Percentiles rank a stretch among this genome's conserved stretches.
Conservation (phyloP, 2,329 filamentous ascomycete species). For the Thielaviopsis populi region DNA sequence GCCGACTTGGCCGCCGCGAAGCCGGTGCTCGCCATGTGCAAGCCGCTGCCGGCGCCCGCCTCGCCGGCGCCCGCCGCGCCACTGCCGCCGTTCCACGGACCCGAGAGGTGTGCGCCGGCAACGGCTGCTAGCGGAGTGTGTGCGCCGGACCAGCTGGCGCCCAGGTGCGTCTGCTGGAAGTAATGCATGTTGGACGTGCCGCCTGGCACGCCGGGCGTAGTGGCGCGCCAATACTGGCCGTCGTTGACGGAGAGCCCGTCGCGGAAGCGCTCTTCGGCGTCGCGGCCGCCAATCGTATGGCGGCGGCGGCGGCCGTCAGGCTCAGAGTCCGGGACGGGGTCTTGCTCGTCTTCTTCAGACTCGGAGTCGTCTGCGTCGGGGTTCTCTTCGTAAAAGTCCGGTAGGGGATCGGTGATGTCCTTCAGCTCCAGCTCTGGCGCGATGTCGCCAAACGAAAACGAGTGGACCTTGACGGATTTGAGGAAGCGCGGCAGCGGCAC, state of each 20-base stretch:
- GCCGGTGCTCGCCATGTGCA: neutral
- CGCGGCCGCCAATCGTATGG: conserved; percentile 17
- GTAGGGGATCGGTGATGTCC: conserved; percentile 87
- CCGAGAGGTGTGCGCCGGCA: conserved; percentile 43
- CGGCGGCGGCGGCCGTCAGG: conserved; percentile 16
- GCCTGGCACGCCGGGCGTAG: conserved; percentile 49
- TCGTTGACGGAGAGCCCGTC: conserved; percentile 13
- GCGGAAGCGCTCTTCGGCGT: conserved; percentile 18
- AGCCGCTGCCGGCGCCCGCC: neutral
- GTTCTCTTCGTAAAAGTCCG: conserved; percentile 88
- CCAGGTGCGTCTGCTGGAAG: conserved; percentile 58
- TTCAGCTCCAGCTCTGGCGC: conserved; percentile 81
- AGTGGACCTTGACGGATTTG: conserved; percentile 84
- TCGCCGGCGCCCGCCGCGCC: neutral
- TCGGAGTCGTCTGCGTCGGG: conserved; percentile 38
- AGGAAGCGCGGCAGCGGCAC: conserved; percentile 89
- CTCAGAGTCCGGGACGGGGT: conserved; percentile 18
- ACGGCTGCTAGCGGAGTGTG: conserved; percentile 69
- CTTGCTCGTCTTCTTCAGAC: conserved; percentile 26
- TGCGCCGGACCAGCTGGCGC: conserved; percentile 54
- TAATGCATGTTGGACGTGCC: conserved; percentile 67
- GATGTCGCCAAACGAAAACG: conserved; percentile 79
- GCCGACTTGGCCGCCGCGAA: conserved; percentile 7
- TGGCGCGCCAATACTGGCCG: conserved; percentile 11
- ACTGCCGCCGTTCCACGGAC: conserved; percentile 8